Conservation (phyloP, 2,329 filamentous ascomycete genomes). For the Ophiostoma angusticollis region DNA sequence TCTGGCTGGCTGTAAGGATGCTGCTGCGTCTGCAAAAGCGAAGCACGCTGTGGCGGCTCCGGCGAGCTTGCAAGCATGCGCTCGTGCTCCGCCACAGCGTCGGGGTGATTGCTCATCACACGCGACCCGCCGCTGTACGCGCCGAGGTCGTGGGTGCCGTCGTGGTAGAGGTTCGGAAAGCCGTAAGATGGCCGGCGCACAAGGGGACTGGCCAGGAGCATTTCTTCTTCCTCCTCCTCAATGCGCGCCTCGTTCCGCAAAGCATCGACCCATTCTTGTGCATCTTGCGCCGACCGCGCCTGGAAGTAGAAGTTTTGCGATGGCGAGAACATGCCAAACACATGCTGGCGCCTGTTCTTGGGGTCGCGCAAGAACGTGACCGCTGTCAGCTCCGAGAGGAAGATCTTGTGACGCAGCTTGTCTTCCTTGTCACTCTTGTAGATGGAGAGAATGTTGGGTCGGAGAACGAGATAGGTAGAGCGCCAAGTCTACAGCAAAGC, state of each 20-base stretch:
- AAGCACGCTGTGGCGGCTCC: conserved; percentile 44
- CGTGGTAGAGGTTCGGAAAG: conserved; percentile 9
- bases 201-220: conserved; percentile 57
- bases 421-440: conserved; percentile 89
- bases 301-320: conserved; percentile 87
- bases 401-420: conserved; percentile 77
- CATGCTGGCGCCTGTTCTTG: conserved; percentile 72
- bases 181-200: conserved; percentile 35
- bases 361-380: conserved; percentile 80
- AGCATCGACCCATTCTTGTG: conserved; percentile 72
- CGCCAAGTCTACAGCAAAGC: conserved; percentile 61
- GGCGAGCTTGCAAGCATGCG: conserved; percentile 46
- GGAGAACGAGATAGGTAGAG: conserved; percentile 73
- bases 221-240: conserved; percentile 78
- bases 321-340: conserved; percentile 87
- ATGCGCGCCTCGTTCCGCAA: conserved; percentile 71
- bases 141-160: conserved; percentile 7
- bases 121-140: background rate
- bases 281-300: conserved; percentile 58
- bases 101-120: conserved; percentile 9
- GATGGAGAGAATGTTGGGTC: conserved; percentile 78
- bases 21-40: conserved; percentile 18
- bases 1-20: conserved; percentile 31
- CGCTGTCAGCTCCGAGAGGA: conserved; percentile 79
- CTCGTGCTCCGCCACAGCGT: conserved; percentile 24